phyloP scores from a whole-genome alignment of 2,329 filamentous ascomycete genomes.

The Fusarium tupiense region DNA sequence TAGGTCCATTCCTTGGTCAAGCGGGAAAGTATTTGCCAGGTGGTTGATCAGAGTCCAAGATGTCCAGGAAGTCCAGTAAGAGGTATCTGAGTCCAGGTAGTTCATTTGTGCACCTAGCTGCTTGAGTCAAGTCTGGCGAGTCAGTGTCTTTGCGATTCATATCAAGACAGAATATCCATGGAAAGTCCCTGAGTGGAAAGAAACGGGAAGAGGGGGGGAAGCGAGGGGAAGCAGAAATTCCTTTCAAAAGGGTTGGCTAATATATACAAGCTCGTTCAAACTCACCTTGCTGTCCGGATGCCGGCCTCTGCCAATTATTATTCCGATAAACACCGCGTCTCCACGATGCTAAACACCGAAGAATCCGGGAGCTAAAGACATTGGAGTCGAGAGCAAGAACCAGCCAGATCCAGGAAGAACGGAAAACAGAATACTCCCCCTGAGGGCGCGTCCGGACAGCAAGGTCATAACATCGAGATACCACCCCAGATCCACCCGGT shows the following conservation, averaged over 20 bases:
- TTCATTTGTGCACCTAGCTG: constrained; percentile 37
- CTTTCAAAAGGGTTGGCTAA: constrained; percentile 55
- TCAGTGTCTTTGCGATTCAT: constrained; percentile 40
- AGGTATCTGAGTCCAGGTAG: constrained; percentile 11
- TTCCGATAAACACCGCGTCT: constrained; percentile 39
- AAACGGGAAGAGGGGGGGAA: constrained; percentile 7
- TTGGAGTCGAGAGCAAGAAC: constrained; percentile 39
- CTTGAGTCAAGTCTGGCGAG: constrained; percentile 38
- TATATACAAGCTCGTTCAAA: constrained; percentile 62
- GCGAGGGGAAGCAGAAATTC: constrained; percentile 38
- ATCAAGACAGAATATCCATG: constrained; percentile 37
- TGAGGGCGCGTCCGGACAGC: constrained; percentile 49
- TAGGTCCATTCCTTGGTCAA: constrained; percentile 28
- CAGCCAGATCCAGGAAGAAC: constrained; percentile 45
- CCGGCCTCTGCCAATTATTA: constrained; percentile 48
- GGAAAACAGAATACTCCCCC: constrained; percentile 45
- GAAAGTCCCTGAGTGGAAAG: constrained; percentile 30
- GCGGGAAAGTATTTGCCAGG: constrained; percentile 21
- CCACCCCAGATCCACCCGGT: constrained; percentile 40
- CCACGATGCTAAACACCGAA: constrained; percentile 40
- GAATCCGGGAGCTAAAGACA: constrained; percentile 39
- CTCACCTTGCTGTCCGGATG: constrained; percentile 65
- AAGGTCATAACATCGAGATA: constrained; percentile 41
- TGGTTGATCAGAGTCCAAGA: constrained; percentile 15
- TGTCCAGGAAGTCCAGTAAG: constrained; percentile 16